phyloP scores from a whole-genome alignment of 331 rosid species.

The Pyracantha coccinea region DNA sequence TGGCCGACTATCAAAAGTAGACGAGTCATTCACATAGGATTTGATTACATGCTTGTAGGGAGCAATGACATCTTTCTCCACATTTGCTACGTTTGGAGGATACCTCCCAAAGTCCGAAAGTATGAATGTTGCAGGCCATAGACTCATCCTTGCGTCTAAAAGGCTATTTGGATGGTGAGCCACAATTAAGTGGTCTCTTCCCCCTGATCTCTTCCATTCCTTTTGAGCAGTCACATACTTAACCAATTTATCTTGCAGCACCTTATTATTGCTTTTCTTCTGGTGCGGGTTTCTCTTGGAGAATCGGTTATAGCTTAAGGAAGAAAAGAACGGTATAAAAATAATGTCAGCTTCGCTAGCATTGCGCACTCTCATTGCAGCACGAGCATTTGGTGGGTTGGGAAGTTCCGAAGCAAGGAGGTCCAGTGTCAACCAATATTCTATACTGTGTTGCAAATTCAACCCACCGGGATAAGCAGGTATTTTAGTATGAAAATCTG shows the following conservation, averaged over 20 bases:
- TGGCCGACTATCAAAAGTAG: slow-evolving; percentile 52
- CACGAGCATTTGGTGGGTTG: slow-evolving; percentile 19
- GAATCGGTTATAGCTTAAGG: slow-evolving; percentile 51
- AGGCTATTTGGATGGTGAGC: slow-evolving; percentile 91
- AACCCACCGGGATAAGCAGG: slow-evolving; percentile 76
- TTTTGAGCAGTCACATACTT: slow-evolving; percentile 36
- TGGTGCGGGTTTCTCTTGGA: slow-evolving; percentile 28
- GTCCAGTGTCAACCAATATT: slow-evolving; percentile 80
- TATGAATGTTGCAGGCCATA: slow-evolving; percentile 65
- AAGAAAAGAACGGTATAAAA: slow-evolving; percentile 78
- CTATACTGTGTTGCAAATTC: slow-evolving; percentile 81
- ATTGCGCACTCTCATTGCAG: slow-evolving; percentile 48
- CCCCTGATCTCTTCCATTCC: slow-evolving; percentile 75
- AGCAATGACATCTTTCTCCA: slow-evolving; percentile 72
- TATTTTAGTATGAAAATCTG: slow-evolving; percentile 35
- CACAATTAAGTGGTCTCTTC: slow-evolving; percentile 66
- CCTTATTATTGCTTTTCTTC: slow-evolving; percentile 40
- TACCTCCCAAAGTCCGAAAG: slow-evolving; percentile 88
- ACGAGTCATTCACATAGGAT: slow-evolving; percentile 38
- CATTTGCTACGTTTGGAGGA: slow-evolving; percentile 70
- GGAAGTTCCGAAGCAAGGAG: slow-evolving; percentile 57
- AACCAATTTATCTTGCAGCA: slow-evolving; percentile 55
- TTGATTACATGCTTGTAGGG: slow-evolving; percentile 68
- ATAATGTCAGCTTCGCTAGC: slow-evolving; percentile 61
- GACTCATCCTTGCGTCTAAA: slow-evolving; percentile 55